Evolutionary conservation across 768 basidiomycete genomes (phyloP).

Genomic region (Hericium alpestre): DNA sequence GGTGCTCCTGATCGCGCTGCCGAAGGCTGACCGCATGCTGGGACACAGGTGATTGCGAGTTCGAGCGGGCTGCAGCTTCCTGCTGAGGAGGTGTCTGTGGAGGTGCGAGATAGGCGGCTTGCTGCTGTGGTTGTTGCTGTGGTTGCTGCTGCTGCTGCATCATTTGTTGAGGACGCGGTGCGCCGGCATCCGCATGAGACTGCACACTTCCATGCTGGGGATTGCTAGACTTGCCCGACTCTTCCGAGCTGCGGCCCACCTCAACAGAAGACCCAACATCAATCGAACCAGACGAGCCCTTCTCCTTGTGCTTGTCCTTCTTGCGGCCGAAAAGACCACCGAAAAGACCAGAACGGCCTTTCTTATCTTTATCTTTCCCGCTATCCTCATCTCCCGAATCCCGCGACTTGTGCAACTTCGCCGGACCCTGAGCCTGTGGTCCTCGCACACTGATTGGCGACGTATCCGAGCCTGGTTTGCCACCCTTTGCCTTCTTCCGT

Average conservation of each 20-base stretch:
- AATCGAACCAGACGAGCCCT: slow-evolving; percentile 30
- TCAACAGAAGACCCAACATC: slow-evolving; percentile 30
- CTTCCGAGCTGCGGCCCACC: slow-evolving; percentile 41
- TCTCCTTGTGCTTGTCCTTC: slow-evolving; percentile 66
- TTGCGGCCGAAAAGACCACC: slow-evolving; percentile 64
- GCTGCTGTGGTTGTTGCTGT: slow-evolving; percentile 14
- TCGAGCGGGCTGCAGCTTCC: slow-evolving; percentile 17
- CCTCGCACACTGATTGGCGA: background rate
- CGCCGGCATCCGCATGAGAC: slow-evolving; percentile 23
- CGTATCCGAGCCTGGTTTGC: background rate
- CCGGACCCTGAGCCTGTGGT: slow-evolving; percentile 6
- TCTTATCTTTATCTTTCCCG: slow-evolving; percentile 43
- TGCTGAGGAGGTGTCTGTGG: slow-evolving; percentile 20
- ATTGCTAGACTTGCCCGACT: slow-evolving; percentile 46
- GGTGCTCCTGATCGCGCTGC: slow-evolving; percentile 82
- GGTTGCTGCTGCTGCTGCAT: slow-evolving; percentile 43
- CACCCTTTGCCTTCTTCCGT: slow-evolving; percentile 35
- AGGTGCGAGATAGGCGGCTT: slow-evolving; percentile 17
- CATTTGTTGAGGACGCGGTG: slow-evolving; percentile 44
- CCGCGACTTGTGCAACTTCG: slow-evolving; percentile 36
- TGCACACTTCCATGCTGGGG: slow-evolving; percentile 17
- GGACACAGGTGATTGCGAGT: slow-evolving; percentile 36
- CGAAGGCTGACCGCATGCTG: slow-evolving; percentile 59
- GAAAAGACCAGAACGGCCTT: slow-evolving; percentile 68
- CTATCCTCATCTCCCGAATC: slow-evolving; percentile 31